A percentile compares a stretch with the other conserved stretches of the same genome.
These are phyloP conservation scores for Zygotorulaspora mrakii DNA, from an alignment of 1,139 yeast genomes.

Conservation along the genomic window DNA sequence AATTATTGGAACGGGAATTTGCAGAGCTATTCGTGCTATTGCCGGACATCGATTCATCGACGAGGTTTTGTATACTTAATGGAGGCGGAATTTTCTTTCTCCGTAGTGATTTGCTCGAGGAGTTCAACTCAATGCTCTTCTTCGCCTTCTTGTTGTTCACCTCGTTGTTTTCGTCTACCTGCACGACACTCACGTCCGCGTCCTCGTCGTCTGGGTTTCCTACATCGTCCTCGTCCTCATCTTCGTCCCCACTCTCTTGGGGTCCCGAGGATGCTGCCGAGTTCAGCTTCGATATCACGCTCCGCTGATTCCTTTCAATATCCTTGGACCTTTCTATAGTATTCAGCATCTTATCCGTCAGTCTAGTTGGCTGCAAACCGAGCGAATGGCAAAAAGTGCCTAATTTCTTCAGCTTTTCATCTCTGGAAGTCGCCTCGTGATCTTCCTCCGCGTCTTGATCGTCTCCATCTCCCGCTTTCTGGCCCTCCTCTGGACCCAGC, in stretches of 20 bases:
- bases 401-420: slow-evolving; percentile 19
- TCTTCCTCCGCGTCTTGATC: background rate
- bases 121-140: slow-evolving; percentile 11
- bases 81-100: slow-evolving; percentile 24
- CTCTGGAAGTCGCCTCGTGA: slow-evolving; percentile 6
- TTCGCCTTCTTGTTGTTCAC: slow-evolving; percentile 2
- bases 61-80: slow-evolving; percentile 12
- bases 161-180: slow-evolving; percentile 6
- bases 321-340: slow-evolving; percentile 36
- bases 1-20: slow-evolving; percentile 1
- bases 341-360: slow-evolving; percentile 36
- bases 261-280: slow-evolving; percentile 19
- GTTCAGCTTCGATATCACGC: slow-evolving; percentile 27
- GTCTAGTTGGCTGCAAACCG: slow-evolving; percentile 36
- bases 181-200: slow-evolving; percentile 5
- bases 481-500: background rate
- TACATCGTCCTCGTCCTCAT: slow-evolving; percentile 15
- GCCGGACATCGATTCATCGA: slow-evolving; percentile 5
- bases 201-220: slow-evolving; percentile 11
- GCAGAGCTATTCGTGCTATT: slow-evolving; percentile 11
- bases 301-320: slow-evolving; percentile 39
- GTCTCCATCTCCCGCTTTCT: background rate
- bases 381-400: slow-evolving; percentile 42
- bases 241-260: slow-evolving; percentile 6
- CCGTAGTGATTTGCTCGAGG: slow-evolving; percentile 20